phyloP scores from a whole-genome alignment of 202 grass and related monocot species.

The Brachypodium distachyon region DNA sequence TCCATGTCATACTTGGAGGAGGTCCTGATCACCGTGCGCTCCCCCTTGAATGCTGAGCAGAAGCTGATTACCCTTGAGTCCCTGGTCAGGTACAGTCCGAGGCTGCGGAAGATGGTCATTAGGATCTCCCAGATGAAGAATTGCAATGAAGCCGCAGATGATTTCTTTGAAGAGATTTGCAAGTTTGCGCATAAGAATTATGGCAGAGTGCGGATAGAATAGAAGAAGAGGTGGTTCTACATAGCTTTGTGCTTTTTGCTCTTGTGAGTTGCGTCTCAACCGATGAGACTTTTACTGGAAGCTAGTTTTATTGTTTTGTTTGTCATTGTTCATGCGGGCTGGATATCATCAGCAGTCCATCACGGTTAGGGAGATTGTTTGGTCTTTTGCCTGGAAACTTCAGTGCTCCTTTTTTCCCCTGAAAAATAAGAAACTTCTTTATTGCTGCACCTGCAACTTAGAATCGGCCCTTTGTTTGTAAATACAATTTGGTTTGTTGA shows the following conservation, averaged over 20 bases:
- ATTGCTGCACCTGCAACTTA: not conserved
- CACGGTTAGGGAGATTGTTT: not conserved
- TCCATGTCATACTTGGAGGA: constrained; percentile 64
- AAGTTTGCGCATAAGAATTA: constrained; percentile 56
- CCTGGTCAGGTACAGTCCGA: constrained; percentile 46
- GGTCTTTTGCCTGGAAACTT: not conserved
- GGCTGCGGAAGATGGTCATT: constrained; percentile 59
- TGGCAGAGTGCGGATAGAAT: constrained; percentile 47
- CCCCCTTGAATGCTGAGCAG: constrained; percentile 70
- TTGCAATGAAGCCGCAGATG: constrained; percentile 52
- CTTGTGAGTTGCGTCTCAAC: not conserved
- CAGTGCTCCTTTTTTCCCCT: not conserved
- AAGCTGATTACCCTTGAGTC: constrained; percentile 77
- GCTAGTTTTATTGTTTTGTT: not conserved
- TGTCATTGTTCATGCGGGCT: not conserved
- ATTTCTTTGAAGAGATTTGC: constrained; percentile 87
- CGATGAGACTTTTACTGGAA: not conserved
- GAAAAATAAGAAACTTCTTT: not conserved
- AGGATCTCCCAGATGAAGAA: constrained; percentile 94
- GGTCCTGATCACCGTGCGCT: constrained; percentile 65
- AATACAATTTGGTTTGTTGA: too few relatives aligned
- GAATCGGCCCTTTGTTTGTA: too few relatives aligned
- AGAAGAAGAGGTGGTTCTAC: not conserved
- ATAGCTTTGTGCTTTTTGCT: not conserved
- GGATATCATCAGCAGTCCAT: not conserved